phyloP scores from a whole-genome alignment of 1,139 yeast genomes.

The Yamadazyma triangularis region DNA sequence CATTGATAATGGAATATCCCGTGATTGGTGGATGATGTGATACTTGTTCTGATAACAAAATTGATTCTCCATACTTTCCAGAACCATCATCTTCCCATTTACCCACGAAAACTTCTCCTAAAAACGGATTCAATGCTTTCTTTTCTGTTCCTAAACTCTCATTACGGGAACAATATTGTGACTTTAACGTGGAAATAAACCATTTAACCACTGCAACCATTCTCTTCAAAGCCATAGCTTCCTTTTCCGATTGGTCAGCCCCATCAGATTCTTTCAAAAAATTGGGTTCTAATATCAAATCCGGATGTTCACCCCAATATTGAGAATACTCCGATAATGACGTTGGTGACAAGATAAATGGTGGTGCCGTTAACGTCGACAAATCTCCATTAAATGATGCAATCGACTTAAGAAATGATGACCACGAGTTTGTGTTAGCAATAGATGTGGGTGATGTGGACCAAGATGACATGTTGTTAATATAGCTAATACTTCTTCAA shows the following conservation, averaged over 20 bases:
- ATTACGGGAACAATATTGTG: conserved; percentile 90
- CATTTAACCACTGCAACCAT: conserved; percentile 81
- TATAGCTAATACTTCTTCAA: too few species aligned
- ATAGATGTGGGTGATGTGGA: conserved; percentile 16
- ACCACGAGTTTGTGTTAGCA: conserved; percentile 58
- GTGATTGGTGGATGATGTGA: conserved; percentile 96
- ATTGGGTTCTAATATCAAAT: conserved; percentile 70
- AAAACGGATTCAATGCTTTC: conserved; percentile 91
- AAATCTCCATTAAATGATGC: conserved; percentile 94
- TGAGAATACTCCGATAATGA: conserved; percentile 89
- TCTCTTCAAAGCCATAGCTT: conserved; percentile 51
- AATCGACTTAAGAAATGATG: conserved; percentile 82
- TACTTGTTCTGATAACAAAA: conserved; percentile 83
- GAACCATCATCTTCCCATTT: conserved; percentile 68
- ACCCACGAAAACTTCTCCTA: conserved; percentile 90
- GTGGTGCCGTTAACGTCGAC: conserved; percentile 93
- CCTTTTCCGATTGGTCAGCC: conserved; percentile 20
- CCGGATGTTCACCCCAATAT: conserved; percentile 91
- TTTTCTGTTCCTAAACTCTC: conserved; percentile 91
- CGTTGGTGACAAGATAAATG: conserved; percentile 90
- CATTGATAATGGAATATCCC: conserved; percentile 76
- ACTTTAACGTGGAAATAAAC: conserved; percentile 87
- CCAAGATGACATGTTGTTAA: too few species aligned
- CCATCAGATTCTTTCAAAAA: conserved; percentile 33
- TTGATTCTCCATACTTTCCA: conserved; percentile 61